Percentiles rank a stretch among this genome's conserved stretches.
Conservation (phyloP, 176 grass and related monocot species). For the Stipa capillata region DNA sequence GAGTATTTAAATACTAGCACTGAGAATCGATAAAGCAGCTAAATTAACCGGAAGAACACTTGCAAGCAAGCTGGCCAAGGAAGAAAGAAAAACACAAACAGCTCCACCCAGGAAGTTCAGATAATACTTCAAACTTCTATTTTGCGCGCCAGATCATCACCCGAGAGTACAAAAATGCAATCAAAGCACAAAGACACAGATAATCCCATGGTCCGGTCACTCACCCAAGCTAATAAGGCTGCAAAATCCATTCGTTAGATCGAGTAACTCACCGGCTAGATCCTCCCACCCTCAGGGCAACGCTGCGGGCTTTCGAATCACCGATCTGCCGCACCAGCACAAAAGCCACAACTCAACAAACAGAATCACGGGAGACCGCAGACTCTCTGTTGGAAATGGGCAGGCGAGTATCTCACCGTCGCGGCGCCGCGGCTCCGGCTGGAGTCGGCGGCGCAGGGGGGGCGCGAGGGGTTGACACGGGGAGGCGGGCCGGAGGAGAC, state of each 20-base stretch:
- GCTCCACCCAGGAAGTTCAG: background rate
- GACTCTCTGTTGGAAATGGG: background rate
- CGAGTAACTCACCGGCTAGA: slow-evolving; percentile 31
- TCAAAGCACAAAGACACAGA: background rate
- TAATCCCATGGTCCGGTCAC: background rate
- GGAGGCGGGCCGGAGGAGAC: slow-evolving; percentile 37
- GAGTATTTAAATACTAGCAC: background rate
- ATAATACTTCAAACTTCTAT: background rate
- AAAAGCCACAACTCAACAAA: background rate
- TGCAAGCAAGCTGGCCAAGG: background rate
- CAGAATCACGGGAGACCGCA: background rate
- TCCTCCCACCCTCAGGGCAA: slow-evolving; percentile 22
- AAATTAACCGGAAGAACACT: background rate
- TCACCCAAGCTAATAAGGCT: background rate
- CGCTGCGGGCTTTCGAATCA: background rate
- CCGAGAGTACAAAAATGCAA: background rate
- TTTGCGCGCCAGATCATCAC: background rate
- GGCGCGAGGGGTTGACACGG: background rate
- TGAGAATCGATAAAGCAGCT: background rate
- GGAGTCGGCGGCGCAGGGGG: slow-evolving; percentile 2
- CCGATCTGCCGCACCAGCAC: slow-evolving; percentile 26
- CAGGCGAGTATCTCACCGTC: background rate
- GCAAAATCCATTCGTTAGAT: background rate
- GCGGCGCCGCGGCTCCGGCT: slow-evolving; percentile 1
- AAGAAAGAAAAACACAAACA: background rate